Evolutionary conservation across 164 flowering plant genomes (phyloP).

Genomic region (Tinospora cordifolia): DNA sequence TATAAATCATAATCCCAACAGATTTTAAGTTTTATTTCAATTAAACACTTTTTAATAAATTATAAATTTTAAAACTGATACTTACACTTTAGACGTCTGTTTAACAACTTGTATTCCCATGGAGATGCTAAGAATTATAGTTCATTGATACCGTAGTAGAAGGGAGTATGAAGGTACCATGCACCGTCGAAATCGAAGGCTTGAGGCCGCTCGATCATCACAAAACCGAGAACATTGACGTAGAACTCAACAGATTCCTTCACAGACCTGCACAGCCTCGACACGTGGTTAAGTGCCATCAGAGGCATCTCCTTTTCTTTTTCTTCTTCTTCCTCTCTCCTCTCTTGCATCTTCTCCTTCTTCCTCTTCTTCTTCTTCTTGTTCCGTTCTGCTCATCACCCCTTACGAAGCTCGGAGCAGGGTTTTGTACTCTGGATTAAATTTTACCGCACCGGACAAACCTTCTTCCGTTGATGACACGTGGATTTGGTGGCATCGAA

Average conservation of each 20-base stretch:
- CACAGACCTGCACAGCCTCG: conserved; percentile 51
- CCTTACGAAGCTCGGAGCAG: neutral
- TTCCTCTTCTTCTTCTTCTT: neutral
- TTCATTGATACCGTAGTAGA: neutral
- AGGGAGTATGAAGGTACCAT: conserved; percentile 22
- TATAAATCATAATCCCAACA: too few species aligned
- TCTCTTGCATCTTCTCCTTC: neutral
- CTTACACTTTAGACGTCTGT: too few species aligned
- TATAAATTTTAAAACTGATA: too few species aligned
- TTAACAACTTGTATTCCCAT: too few species aligned
- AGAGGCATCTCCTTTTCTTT: conserved; percentile 22
- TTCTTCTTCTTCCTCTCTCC: neutral
- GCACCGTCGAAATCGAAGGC: conserved; percentile 61
- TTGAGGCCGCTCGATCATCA: conserved; percentile 40
- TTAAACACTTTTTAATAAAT: too few species aligned
- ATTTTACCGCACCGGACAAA: too few species aligned
- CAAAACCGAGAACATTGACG: conserved; percentile 50
- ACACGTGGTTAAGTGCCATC: conserved; percentile 66
- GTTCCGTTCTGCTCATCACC: too few species aligned
- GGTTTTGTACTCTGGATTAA: too few species aligned
- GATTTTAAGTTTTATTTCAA: too few species aligned
- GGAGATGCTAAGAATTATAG: too few species aligned
- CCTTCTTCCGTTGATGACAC: too few species aligned
- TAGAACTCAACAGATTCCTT: conserved; percentile 47
- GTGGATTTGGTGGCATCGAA: too few species aligned